phyloP scores from a whole-genome alignment of 2,329 filamentous ascomycete genomes.

The Diplodia sapinea region DNA sequence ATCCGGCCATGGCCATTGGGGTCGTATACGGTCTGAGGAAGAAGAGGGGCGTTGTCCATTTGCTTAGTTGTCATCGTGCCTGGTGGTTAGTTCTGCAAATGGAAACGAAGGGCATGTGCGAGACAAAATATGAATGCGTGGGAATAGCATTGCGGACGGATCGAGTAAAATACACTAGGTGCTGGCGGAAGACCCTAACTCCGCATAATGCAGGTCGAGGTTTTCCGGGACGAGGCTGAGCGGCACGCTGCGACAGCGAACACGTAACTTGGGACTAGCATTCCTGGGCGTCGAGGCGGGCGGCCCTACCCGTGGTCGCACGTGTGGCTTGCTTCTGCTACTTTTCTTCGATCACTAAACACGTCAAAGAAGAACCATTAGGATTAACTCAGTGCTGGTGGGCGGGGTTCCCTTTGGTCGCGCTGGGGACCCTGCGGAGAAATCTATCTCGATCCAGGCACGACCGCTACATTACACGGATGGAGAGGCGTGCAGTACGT shows the following conservation, averaged over 20 bases:
- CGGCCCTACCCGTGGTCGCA: not conserved
- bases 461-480: slow-evolving; percentile 1
- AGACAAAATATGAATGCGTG: not conserved
- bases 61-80: slow-evolving; percentile 12
- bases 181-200: not conserved
- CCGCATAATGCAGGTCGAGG: slow-evolving; percentile 17
- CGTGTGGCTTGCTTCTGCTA: slow-evolving; percentile 13
- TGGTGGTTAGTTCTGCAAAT: not conserved
- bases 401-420: not conserved
- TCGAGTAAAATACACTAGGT: slow-evolving; percentile 13
- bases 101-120: slow-evolving; percentile 9
- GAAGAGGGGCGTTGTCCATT: not conserved
- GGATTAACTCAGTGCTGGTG: not conserved
- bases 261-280: slow-evolving; percentile 7
- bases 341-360: not conserved
- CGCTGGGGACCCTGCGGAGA: not conserved
- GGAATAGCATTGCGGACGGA: slow-evolving; percentile 7
- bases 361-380: not conserved
- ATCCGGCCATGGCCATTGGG: slow-evolving; percentile 3
- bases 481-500: not conserved
- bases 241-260: slow-evolving; percentile 17
- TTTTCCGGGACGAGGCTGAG: slow-evolving; percentile 17
- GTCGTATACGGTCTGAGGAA: slow-evolving; percentile 11
- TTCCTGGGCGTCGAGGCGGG: slow-evolving; percentile 7
- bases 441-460: slow-evolving; percentile 7